Conservation (phyloP, 2,329 filamentous ascomycete species). For the Chrysosporium queenslandicum region DNA sequence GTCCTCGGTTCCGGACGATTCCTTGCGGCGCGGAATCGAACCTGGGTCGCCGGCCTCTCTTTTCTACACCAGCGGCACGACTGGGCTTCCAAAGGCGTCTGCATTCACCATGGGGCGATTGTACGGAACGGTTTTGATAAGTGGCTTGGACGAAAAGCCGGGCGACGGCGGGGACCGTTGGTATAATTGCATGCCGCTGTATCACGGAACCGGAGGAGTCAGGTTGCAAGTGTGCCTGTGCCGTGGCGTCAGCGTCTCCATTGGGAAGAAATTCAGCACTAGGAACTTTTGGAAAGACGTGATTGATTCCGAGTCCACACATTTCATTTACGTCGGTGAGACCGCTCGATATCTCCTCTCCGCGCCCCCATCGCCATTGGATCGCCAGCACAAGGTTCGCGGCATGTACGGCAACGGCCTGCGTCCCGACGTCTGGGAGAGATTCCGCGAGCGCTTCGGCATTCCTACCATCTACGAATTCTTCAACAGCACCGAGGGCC, state of each 20-base stretch:
- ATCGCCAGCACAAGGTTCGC: slow-evolving; percentile 38
- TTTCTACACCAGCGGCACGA: slow-evolving; percentile 69
- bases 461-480: slow-evolving; percentile 56
- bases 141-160: slow-evolving; percentile 24
- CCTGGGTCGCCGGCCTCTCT: slow-evolving; percentile 50
- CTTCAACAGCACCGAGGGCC: slow-evolving; percentile 67
- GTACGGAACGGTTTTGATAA: slow-evolving; percentile 30
- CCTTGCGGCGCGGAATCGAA: slow-evolving; percentile 44
- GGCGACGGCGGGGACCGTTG: slow-evolving; percentile 46
- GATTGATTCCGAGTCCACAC: slow-evolving; percentile 55
- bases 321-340: slow-evolving; percentile 70
- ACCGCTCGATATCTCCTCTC: slow-evolving; percentile 64
- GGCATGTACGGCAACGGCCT: slow-evolving; percentile 43
- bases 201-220: slow-evolving; percentile 64
- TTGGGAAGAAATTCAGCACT: slow-evolving; percentile 50
- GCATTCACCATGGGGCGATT: slow-evolving; percentile 47
- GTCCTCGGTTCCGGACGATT: slow-evolving; percentile 45
- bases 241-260: slow-evolving; percentile 36
- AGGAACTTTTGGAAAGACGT: slow-evolving; percentile 63
- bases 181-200: slow-evolving; percentile 69
- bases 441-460: slow-evolving; percentile 40
- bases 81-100: slow-evolving; percentile 64
- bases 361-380: slow-evolving; percentile 44
- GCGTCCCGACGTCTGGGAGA: slow-evolving; percentile 56
- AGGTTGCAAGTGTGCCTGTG: slow-evolving; percentile 48